These are phyloP conservation scores for Peziza echinospora DNA, from an alignment of 495 filamentous ascomycete genomes.

Conservation along the genomic window DNA sequence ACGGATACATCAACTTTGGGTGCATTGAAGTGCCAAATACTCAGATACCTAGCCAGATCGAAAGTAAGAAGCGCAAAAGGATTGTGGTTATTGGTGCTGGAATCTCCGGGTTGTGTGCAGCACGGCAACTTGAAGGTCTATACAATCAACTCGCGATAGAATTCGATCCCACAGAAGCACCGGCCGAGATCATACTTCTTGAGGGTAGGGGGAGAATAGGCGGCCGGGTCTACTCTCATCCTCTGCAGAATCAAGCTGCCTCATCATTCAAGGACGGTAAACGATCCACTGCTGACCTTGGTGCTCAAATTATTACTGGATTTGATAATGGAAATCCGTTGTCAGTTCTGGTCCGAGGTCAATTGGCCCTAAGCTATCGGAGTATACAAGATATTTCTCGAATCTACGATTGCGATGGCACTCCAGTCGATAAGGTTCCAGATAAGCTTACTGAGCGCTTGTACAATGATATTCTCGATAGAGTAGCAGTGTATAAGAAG, in stretches of 20 bases:
- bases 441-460: constrained; percentile 72
- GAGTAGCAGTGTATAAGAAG: constrained; percentile 72
- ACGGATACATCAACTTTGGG: constrained; percentile 93
- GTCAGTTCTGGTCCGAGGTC: constrained; percentile 71
- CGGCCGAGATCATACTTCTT: constrained; percentile 56
- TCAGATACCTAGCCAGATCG: constrained; percentile 15
- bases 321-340: constrained; percentile 91
- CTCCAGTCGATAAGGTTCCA: constrained; percentile 51
- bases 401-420: constrained; percentile 75
- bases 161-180: constrained; percentile 39
- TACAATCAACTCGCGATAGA: constrained; percentile 52
- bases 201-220: constrained; percentile 77
- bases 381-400: constrained; percentile 63
- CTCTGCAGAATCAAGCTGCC: constrained; percentile 41
- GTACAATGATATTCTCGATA: constrained; percentile 82
- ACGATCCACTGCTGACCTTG: constrained; percentile 77
- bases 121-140: constrained; percentile 69
- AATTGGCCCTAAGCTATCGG: constrained; percentile 74
- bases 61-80: constrained; percentile 28
- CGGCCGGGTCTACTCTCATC: constrained; percentile 86
- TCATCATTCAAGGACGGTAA: constrained; percentile 26
- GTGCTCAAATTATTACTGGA: constrained; percentile 91
- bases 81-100: constrained; percentile 86
- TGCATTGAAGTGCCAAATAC: constrained; percentile 48
- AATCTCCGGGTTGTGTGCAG: constrained; percentile 78